phyloP scores from a whole-genome alignment of 805 yeast genomes.

The Soucietia sequanensis region DNA sequence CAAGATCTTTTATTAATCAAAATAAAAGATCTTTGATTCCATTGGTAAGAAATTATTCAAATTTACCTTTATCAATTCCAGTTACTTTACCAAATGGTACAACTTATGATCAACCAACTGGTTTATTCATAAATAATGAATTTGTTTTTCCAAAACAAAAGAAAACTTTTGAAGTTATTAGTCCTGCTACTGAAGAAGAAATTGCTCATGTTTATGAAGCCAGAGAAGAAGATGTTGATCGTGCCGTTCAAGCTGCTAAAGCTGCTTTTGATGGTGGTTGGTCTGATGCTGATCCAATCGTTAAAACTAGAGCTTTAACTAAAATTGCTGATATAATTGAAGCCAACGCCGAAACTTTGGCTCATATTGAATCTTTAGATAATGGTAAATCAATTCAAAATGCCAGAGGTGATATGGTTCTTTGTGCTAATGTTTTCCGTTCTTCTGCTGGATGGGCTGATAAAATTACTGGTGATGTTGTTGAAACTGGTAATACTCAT shows the following conservation, averaged over 20 bases:
- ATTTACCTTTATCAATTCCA: conserved; percentile 38
- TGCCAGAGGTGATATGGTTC: conserved; percentile 73
- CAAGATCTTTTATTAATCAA: conserved; percentile 4
- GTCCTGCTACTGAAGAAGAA: conserved; percentile 71
- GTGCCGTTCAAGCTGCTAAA: conserved; percentile 83
- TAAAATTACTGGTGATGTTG: conserved; percentile 72
- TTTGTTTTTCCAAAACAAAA: conserved; percentile 60
- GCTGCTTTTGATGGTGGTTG: conserved; percentile 70
- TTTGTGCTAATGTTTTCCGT: conserved; percentile 68
- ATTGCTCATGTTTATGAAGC: conserved; percentile 74
- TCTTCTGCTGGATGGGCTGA: conserved; percentile 92
- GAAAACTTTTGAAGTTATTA: conserved; percentile 58
- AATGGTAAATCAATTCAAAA: conserved; percentile 79
- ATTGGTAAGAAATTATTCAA: conserved; percentile 22
- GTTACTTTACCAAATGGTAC: conserved; percentile 71
- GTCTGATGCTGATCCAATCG: conserved; percentile 67
- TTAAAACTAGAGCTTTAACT: conserved; percentile 59
- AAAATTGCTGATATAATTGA: conserved; percentile 81
- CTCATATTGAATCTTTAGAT: conserved; percentile 81
- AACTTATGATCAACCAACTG: conserved; percentile 76
- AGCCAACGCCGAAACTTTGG: conserved; percentile 64
- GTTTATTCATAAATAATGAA: conserved; percentile 85
- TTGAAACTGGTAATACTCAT: conserved; percentile 73
- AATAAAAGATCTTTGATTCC: conserved; percentile 3
- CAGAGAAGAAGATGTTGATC: conserved; percentile 71